Percentiles rank a stretch among this genome's conserved stretches.
These are phyloP conservation scores for Penicillium coffeae DNA, from an alignment of 495 filamentous ascomycete species.

Conservation along the genomic window DNA sequence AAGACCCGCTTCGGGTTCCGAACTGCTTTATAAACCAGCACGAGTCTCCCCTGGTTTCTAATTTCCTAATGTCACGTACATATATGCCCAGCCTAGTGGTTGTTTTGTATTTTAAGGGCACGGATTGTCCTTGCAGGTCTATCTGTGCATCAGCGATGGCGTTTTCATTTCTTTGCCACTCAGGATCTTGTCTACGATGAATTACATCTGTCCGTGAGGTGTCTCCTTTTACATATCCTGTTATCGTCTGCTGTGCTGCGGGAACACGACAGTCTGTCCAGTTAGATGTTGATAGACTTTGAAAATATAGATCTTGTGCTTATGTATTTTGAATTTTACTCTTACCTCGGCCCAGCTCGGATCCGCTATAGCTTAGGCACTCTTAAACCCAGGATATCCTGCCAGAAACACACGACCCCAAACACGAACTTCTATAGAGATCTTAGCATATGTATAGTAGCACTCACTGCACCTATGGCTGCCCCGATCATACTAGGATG, in stretches of 20 bases:
- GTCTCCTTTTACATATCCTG: too few species aligned
- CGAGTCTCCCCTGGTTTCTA: background rate
- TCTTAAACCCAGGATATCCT: too few species aligned
- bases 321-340: too few species aligned
- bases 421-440: too few species aligned
- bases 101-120: constrained; percentile 17
- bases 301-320: background rate
- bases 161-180: constrained; percentile 18
- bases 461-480: too few species aligned
- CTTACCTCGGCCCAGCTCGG: too few species aligned
- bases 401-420: too few species aligned
- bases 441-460: too few species aligned
- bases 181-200: too few species aligned
- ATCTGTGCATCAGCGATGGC: constrained; percentile 36
- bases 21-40: constrained; percentile 5
- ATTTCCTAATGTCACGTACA: constrained; percentile 2
- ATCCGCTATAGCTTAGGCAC: too few species aligned
- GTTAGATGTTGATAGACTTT: constrained; percentile 8
- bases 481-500: too few species aligned
- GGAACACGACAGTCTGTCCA: constrained; percentile 2
- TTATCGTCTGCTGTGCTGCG: background rate
- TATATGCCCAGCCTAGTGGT: constrained; percentile 12
- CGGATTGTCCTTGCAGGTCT: constrained; percentile 22
- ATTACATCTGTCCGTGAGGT: too few species aligned
- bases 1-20: constrained; percentile 38